Evolutionary conservation across 306 rosid species (phyloP), one percentile per base, ranked within the genome.

Genomic region (Quercus ilex): DNA sequence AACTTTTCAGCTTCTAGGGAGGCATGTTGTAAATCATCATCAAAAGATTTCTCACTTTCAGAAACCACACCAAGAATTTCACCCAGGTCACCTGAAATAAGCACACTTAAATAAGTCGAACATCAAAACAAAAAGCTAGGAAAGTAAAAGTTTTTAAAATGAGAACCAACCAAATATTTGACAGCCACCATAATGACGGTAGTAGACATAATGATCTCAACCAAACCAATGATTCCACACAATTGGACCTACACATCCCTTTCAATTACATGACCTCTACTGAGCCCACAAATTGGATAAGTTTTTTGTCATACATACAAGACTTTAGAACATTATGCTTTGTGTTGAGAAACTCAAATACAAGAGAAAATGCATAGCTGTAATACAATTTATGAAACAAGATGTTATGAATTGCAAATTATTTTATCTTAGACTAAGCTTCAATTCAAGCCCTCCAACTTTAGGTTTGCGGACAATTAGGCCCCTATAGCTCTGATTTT

Each of bases 81-180:
- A 75, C 76, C 89, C 79, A 62, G 90, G 81, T 85, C 90, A 76
- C 83, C 98, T 92, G 89, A 78, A 74, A 77, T 78, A 69, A 67
- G 28, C 77, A 85, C 19, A 77, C 80, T 77, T 77, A 64, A 75
- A 60, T 72, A 71, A 59, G 82, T 80, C 69, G 20, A 78, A 62
- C 26, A 41, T 57, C 78, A 73, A 71, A 33, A 43, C 56, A 41
- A 21, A 69, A 71, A 55, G 75, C 28, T 4, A 69, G 60, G 33
- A 51, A 23, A 55, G 56, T 21, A 57, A 41, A 57, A 9, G 28
- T 12, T 13, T 62, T 10, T 5, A 25, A 25, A 62, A 7, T 25
- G 1, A 25, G 19, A 62, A 62, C 26, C 69, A 4, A 14, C 41
- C 20, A 20, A 57, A 57, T 2, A 55, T 18, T 19, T 11, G 5